phyloP scores from a whole-genome alignment of 2,329 filamentous ascomycete genomes.

The Ilyonectria sp. region DNA sequence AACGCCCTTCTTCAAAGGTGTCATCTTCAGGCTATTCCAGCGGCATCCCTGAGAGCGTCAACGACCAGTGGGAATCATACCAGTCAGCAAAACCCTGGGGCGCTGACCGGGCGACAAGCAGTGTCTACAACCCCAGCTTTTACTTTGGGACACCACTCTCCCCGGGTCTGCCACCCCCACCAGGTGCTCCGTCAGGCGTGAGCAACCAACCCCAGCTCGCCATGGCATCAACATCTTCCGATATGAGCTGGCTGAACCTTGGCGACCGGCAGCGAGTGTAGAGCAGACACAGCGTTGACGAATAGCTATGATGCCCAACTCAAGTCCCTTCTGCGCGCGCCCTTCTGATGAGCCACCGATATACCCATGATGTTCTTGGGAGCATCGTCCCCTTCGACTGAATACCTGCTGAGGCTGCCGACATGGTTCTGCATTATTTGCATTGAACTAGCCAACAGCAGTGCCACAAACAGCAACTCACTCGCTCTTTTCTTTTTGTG shows the following conservation, averaged over 20 bases:
- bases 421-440: conserved; percentile 14
- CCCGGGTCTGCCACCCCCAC: conserved; percentile 51
- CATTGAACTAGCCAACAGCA: conserved; percentile 23
- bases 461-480: conserved; percentile 30
- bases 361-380: conserved; percentile 38
- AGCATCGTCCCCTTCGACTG: conserved; percentile 18
- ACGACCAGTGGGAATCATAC: conserved; percentile 68
- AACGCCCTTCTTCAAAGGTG: conserved; percentile 67
- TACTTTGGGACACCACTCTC: conserved; percentile 61
- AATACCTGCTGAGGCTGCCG: conserved; percentile 18
- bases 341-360: conserved; percentile 36
- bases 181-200: conserved; percentile 54
- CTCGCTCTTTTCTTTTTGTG: conserved; percentile 27
- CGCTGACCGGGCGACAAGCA: conserved; percentile 65
- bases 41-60: conserved; percentile 75
- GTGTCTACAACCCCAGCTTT: conserved; percentile 63
- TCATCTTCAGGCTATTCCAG: conserved; percentile 74
- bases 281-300: conserved; percentile 35
- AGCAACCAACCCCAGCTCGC: conserved; percentile 67
- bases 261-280: conserved; percentile 61
- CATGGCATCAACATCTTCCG: conserved; percentile 67
- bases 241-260: conserved; percentile 88
- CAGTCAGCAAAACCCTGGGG: conserved; percentile 64
- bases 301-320: conserved; percentile 38
- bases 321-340: conserved; percentile 16